Conservation (phyloP, 2,329 filamentous ascomycete species). For the Penicillium sp. region DNA sequence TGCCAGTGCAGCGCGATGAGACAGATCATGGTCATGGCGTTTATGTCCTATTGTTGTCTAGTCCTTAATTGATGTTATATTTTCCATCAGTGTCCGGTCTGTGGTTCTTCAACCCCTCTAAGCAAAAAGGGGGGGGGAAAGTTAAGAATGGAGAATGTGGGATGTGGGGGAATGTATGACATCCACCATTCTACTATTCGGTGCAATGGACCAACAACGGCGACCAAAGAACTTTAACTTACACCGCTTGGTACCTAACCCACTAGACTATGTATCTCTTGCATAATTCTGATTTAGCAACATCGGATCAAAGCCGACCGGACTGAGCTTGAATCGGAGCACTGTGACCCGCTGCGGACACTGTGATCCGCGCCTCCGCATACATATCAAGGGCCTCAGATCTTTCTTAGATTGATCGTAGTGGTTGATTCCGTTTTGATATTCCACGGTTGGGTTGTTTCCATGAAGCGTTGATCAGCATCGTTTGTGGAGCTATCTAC, state of each 20-base stretch:
- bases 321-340: slow-evolving; percentile 21
- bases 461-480: not conserved
- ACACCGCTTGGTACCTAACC: not conserved
- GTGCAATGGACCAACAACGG: slow-evolving; percentile 7
- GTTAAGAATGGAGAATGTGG: not conserved
- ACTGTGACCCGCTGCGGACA: slow-evolving; percentile 31
- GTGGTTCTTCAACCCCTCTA: not conserved
- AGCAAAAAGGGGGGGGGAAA: not conserved
- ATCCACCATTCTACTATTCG: slow-evolving; percentile 6
- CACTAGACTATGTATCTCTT: not conserved
- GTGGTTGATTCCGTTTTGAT: not conserved
- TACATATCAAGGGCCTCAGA: not conserved
- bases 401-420: not conserved
- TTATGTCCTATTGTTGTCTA: not conserved
- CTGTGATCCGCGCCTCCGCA: slow-evolving; percentile 24
- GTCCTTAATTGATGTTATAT: not conserved
- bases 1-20: not conserved
- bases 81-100: not conserved
- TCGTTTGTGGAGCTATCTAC: not conserved
- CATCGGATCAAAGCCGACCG: slow-evolving; percentile 17
- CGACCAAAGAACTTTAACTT: not conserved
- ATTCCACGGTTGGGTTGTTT: not conserved
- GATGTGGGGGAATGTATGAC: not conserved
- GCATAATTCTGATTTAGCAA: not conserved
- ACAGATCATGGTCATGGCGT: not conserved